Conservation (phyloP, 2,329 filamentous ascomycete species). For the Diplodia sapinea region DNA sequence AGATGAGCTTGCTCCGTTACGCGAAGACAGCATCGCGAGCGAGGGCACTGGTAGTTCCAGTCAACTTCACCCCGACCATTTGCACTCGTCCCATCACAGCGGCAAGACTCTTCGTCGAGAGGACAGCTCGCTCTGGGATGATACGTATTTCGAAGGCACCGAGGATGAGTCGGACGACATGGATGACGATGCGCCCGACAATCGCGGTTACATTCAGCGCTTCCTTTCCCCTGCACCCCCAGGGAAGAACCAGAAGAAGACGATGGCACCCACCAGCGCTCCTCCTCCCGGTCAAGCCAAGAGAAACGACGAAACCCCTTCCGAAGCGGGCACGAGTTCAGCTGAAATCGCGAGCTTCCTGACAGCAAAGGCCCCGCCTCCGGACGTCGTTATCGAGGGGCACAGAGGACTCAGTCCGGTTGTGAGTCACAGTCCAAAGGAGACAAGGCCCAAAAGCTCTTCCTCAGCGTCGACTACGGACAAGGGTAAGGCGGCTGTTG, state of each 20-base stretch:
- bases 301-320: background rate
- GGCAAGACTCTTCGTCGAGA: conserved; percentile 37
- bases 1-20: conserved; percentile 47
- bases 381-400: conserved; percentile 13
- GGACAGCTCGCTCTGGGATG: conserved; percentile 56
- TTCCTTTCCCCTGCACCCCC: conserved; percentile 41
- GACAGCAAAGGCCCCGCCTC: background rate
- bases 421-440: background rate
- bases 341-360: conserved; percentile 48
- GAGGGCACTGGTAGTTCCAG: conserved; percentile 31
- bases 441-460: background rate
- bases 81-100: conserved; percentile 12
- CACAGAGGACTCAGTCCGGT: conserved; percentile 11
- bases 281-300: conserved; percentile 11
- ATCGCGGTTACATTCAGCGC: conserved; percentile 44
- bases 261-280: conserved; percentile 2
- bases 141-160: conserved; percentile 56
- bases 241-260: conserved; percentile 38
- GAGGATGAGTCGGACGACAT: conserved; percentile 53
- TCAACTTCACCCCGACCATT: background rate
- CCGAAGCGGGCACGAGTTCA: conserved; percentile 44
- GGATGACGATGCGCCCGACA: conserved; percentile 34
- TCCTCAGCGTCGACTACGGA: background rate
- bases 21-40: conserved; percentile 33
- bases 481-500: conserved; percentile 9